A percentile compares a stretch with the other conserved stretches of the same genome.
phyloP scores from a whole-genome alignment of 352 stramenopile genomes.

The Pythium phragmitis region DNA sequence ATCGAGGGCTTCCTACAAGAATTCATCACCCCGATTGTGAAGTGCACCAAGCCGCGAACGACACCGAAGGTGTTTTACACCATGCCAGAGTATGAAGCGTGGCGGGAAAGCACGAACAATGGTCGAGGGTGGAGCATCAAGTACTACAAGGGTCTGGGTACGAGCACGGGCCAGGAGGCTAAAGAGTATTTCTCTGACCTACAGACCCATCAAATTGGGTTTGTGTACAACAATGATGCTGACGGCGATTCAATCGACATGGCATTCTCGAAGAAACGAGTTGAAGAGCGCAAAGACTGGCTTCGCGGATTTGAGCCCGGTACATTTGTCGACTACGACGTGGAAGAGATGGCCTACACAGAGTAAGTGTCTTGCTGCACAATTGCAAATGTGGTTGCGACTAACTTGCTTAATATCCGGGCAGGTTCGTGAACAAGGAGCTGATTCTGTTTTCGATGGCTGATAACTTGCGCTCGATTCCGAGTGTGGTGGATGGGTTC shows the following conservation, averaged over 20 bases:
- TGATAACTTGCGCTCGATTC: slow-evolving; percentile 97
- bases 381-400: neutral
- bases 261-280: slow-evolving; percentile 96
- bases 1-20: slow-evolving; percentile 90
- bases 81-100: slow-evolving; percentile 95
- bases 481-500: slow-evolving; percentile 95
- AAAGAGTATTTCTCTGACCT: slow-evolving; percentile 98
- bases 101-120: slow-evolving; percentile 86
- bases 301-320: slow-evolving; percentile 85
- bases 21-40: slow-evolving; percentile 98
- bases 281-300: slow-evolving; percentile 96
- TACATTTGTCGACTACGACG: slow-evolving; percentile 91
- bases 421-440: slow-evolving; percentile 97
- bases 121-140: slow-evolving; percentile 96
- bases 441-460: slow-evolving; percentile 98
- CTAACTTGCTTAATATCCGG: slow-evolving; percentile 7
- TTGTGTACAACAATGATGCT: slow-evolving; percentile 90
- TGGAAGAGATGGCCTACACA: slow-evolving; percentile 92
- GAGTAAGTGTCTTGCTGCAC: slow-evolving; percentile 53
- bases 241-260: slow-evolving; percentile 94
- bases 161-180: slow-evolving; percentile 94
- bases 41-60: slow-evolving; percentile 90
- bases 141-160: slow-evolving; percentile 99
- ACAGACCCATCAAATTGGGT: slow-evolving; percentile 92
- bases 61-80: slow-evolving; percentile 94